These are phyloP conservation scores for Arthrobotrys pseudoclavata DNA, from an alignment of 2,329 filamentous ascomycete genomes.

Conservation along the genomic window DNA sequence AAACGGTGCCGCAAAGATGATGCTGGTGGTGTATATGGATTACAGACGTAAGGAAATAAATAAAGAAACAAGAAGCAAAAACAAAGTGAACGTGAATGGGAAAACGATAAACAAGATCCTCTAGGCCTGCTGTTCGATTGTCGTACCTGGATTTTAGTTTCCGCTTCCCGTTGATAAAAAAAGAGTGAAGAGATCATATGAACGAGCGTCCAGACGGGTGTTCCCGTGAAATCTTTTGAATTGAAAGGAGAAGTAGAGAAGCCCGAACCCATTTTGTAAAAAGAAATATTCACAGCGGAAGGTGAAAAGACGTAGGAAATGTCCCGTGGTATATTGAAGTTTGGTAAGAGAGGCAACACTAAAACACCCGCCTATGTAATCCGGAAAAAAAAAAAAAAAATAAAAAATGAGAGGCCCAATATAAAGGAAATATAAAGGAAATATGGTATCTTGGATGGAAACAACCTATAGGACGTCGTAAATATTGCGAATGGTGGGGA, in stretches of 20 bases:
- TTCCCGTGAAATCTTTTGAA: conserved; percentile 39
- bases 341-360: conserved; percentile 57
- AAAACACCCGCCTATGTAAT: conserved; percentile 57
- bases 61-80: conserved; percentile 1
- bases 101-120: conserved; percentile 6
- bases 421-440: conserved; percentile 14
- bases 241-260: conserved; percentile 46
- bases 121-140: conserved; percentile 21
- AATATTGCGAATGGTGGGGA: conserved; percentile 63
- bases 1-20: conserved; percentile 16
- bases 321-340: conserved; percentile 56
- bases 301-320: conserved; percentile 53
- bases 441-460: conserved; percentile 47
- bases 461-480: conserved; percentile 63
- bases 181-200: conserved; percentile 39
- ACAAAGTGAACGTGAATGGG: conserved; percentile 18
- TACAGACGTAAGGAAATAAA: conserved; percentile 36
- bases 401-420: conserved; percentile 24
- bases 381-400: conserved; percentile 20
- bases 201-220: conserved; percentile 57
- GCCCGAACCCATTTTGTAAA: conserved; percentile 28
- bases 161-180: neutral
- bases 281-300: conserved; percentile 56
- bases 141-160: neutral
- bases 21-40: conserved; percentile 24